phyloP scores from a whole-genome alignment of 768 basidiomycete species.

The Russula virescens region DNA sequence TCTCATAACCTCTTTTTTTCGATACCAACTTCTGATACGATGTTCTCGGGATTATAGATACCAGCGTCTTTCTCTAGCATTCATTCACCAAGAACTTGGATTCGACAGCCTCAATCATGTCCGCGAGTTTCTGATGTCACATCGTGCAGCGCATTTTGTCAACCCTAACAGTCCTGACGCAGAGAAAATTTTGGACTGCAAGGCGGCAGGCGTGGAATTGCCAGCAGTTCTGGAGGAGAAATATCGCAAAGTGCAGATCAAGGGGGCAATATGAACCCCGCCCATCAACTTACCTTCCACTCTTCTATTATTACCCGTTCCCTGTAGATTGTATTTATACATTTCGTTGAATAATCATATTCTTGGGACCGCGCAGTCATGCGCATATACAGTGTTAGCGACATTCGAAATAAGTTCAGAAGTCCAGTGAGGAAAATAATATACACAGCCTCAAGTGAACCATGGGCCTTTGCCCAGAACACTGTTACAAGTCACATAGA shows the following conservation, averaged over 20 bases:
- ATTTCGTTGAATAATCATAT: constrained; percentile 12
- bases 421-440: neutral
- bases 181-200: constrained; percentile 70
- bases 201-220: constrained; percentile 50
- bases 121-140: constrained; percentile 62
- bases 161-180: constrained; percentile 56
- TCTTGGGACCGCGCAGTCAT: neutral
- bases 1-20: constrained; percentile 25
- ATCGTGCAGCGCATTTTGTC: constrained; percentile 61
- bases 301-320: neutral
- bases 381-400: neutral
- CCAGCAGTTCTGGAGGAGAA: constrained; percentile 67
- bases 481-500: neutral
- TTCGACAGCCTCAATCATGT: constrained; percentile 66
- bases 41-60: constrained; percentile 52
- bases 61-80: constrained; percentile 64
- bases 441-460: neutral
- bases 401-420: neutral
- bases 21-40: constrained; percentile 1
- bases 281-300: constrained; percentile 1
- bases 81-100: constrained; percentile 75
- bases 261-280: constrained; percentile 72
- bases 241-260: constrained; percentile 84
- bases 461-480: neutral
- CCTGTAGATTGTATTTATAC: constrained; percentile 12